Base-by-base conservation (phyloP, 768 basidiomycete genomes). In the Paxillus ammoniavirescens region DNA sequence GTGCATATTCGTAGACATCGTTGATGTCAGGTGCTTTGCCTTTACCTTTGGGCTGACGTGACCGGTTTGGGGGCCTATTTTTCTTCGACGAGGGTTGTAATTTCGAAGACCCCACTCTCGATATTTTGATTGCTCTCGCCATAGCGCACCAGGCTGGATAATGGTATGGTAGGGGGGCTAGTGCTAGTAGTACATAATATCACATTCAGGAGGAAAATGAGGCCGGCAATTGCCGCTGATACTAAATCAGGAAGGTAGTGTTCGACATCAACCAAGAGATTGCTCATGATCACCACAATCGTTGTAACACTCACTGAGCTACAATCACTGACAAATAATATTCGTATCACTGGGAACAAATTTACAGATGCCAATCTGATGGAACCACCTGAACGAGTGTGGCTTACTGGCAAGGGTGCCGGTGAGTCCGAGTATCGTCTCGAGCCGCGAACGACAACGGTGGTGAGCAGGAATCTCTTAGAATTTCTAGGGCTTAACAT, bases 1-100 rank as follows among this genome's bases (percentile, higher is more conserved):
- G 75, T 50, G 79, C 71, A 54, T 83, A 83, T 61, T 89, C 87
- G 65, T 89, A 89, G 1, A 88, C 76, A 59, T 89, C 86, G 18
- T 72, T 61, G 31, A 75, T 63, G 14, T 67, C 50, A n/a, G 52
- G 63, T 15, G 68, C 51, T 47, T 73, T 72, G 18, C 42, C 52
- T 31, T 50, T 56, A 33, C 10, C 44, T 14, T 49, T 41, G 5
- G 37, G 13, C 49, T 69, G 71, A 28, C 75, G 73, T 17, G 76
- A 75, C 42, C 81, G 78, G 69, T 77, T 82, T 45, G 72, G 64
- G 14, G 73, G 76, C 55, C 82, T 81, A 28, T 72, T 53, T 46
- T 65, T 73, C 47, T 72, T 73, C 28, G 42, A 26, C 3, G 40
- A 52, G 1, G 33, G 14, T 5, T 21, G 53, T 36, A 21, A 8